A percentile compares a stretch with the other conserved stretches of the same genome.
These are phyloP conservation scores for Fusarium concolor DNA, from an alignment of 2,329 filamentous ascomycete genomes.

Conservation along the genomic window DNA sequence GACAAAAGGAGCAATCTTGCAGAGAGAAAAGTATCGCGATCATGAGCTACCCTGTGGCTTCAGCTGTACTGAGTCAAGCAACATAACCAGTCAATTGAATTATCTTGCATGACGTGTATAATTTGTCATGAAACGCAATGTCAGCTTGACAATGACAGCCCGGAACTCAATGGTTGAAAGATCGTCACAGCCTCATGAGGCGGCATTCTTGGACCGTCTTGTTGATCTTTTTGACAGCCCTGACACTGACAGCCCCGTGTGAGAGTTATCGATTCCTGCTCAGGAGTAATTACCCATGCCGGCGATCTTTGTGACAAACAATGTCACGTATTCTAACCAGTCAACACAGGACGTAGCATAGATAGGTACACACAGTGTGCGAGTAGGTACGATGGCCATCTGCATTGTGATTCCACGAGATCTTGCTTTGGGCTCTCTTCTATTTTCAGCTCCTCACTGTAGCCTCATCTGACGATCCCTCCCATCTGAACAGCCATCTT, in stretches of 20 bases:
- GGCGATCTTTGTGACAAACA: slow-evolving; percentile 15
- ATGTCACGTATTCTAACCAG: background rate
- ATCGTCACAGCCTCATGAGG: slow-evolving; percentile 11
- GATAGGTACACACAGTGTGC: background rate
- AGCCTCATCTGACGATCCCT: slow-evolving; percentile 14
- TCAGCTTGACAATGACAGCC: background rate
- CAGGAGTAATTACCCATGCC: slow-evolving; percentile 20
- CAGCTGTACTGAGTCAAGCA: background rate
- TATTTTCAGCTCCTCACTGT: slow-evolving; percentile 8
- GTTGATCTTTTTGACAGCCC: slow-evolving; percentile 1
- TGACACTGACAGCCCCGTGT: slow-evolving; percentile 11
- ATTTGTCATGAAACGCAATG: background rate
- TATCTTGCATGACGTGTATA: background rate
- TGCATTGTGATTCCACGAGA: background rate
- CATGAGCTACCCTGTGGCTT: background rate
- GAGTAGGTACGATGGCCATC: background rate
- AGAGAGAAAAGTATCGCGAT: background rate
- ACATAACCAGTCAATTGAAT: background rate
- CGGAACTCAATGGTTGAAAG: background rate
- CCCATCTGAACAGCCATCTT: background rate
- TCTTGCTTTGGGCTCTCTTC: background rate
- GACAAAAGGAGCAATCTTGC: no score
- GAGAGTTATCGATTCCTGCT: slow-evolving; percentile 2
- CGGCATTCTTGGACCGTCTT: slow-evolving; percentile 1
- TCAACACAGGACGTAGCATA: background rate